These are phyloP conservation scores for Lachnellula subtilissima DNA, from an alignment of 2,329 filamentous ascomycete species.

Conservation along the genomic window DNA sequence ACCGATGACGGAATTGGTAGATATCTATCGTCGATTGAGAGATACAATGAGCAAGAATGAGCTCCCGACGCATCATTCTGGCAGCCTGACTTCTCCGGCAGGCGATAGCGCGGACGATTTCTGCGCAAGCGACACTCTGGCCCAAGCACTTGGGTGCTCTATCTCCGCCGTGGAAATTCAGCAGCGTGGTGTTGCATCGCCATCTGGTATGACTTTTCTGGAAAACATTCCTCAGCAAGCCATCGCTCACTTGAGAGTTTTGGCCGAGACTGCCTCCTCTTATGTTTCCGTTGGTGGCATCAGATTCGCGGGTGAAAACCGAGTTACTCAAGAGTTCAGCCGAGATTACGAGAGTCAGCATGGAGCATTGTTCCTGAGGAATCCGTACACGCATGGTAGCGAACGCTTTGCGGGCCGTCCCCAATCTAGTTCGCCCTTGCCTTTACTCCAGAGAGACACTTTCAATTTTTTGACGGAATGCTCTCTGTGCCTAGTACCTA, in stretches of 20 bases:
- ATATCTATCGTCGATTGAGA: conserved; percentile 56
- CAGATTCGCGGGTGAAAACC: conserved; percentile 53
- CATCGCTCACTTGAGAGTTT: conserved; percentile 79
- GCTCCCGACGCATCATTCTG: conserved; percentile 38
- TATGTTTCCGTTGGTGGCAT: conserved; percentile 76
- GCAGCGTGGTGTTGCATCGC: conserved; percentile 75
- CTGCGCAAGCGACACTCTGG: conserved; percentile 53
- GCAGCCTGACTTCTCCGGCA: background rate
- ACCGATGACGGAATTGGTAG: conserved; percentile 49
- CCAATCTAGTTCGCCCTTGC: conserved; percentile 35
- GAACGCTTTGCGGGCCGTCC: conserved; percentile 25
- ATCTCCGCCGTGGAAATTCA: conserved; percentile 88
- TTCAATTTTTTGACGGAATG: conserved; percentile 81
- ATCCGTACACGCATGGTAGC: conserved; percentile 1
- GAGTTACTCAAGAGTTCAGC: conserved; percentile 61
- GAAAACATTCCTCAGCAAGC: conserved; percentile 80
- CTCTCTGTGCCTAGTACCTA: conserved; percentile 63
- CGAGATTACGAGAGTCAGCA: conserved; percentile 67
- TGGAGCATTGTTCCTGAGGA: conserved; percentile 59
- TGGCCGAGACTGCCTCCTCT: conserved; percentile 82
- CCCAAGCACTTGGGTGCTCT: conserved; percentile 70
- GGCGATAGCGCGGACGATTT: conserved; percentile 39
- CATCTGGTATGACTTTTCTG: conserved; percentile 68
- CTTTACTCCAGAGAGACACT: conserved; percentile 61
- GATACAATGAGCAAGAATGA: conserved; percentile 55